These are phyloP conservation scores for Phalaenopsis hybrid DNA, from an alignment of 116 monocot genomes.

Conservation along the genomic window DNA sequence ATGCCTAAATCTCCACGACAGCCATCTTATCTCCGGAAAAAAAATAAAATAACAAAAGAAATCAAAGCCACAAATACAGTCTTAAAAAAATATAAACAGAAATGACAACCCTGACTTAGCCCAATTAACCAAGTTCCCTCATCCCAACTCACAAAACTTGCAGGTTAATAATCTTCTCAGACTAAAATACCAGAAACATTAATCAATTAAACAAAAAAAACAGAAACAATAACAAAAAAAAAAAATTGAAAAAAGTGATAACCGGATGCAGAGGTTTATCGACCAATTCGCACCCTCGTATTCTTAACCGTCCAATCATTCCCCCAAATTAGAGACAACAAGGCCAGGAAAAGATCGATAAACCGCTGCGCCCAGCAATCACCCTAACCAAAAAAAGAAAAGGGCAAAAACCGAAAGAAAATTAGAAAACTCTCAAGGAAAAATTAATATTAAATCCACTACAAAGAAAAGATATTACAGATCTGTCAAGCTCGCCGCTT, in stretches of 20 bases:
- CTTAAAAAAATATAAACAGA: too few relatives aligned
- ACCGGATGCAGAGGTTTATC: constrained; percentile 46
- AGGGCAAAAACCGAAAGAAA: background rate
- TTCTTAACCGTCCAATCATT: background rate
- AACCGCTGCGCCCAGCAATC: constrained; percentile 34
- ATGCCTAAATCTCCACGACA: too few relatives aligned
- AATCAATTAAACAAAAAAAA: background rate
- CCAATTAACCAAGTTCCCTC: too few relatives aligned
- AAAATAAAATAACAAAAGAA: too few relatives aligned
- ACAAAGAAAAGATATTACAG: background rate
- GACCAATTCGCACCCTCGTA: constrained; percentile 24
- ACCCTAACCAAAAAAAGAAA: background rate
- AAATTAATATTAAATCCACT: background rate
- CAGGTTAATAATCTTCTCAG: too few relatives aligned
- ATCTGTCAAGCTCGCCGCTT: background rate
- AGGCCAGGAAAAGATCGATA: constrained; percentile 39
- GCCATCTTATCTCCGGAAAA: too few relatives aligned
- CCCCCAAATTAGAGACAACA: constrained; percentile 9
- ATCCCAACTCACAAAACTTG: too few relatives aligned
- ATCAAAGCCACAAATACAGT: too few relatives aligned
- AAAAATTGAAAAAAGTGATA: constrained; percentile 3
- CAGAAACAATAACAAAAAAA: background rate
- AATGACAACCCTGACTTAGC: too few relatives aligned
- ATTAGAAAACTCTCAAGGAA: too few relatives aligned
- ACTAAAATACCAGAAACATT: background rate